Percentiles rank a stretch among this genome's conserved stretches.
Evolutionary conservation across 192 early-diverging fungal species (phyloP).

Genomic region (Gaertneriomyces semiglobifer): DNA sequence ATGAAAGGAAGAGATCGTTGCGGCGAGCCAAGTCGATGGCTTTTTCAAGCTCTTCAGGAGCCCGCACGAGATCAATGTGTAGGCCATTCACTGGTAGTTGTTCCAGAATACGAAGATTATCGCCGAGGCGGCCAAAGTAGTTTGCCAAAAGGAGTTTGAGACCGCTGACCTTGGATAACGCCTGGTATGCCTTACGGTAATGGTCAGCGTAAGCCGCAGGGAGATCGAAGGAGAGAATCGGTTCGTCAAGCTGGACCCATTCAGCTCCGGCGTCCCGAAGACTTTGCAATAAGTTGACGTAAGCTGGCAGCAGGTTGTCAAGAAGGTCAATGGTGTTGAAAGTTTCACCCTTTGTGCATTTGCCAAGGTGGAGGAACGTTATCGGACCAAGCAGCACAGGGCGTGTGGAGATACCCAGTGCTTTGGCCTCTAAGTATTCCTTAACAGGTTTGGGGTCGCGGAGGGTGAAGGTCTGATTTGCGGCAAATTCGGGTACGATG

Average conservation of each 20-base stretch:
- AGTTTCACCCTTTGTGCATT: conserved; percentile 63
- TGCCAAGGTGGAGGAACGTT: conserved; percentile 81
- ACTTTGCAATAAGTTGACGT: conserved; percentile 69
- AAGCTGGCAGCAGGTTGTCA: conserved; percentile 73
- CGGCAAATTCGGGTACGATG: conserved; percentile 85
- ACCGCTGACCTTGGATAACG: conserved; percentile 48
- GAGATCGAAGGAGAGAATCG: conserved; percentile 67
- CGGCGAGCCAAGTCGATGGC: conserved; percentile 55
- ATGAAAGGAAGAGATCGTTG: conserved; percentile 70
- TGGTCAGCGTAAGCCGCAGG: conserved; percentile 44
- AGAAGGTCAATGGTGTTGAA: conserved; percentile 78
- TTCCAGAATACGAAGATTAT: conserved; percentile 67
- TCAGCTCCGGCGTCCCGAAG: conserved; percentile 73
- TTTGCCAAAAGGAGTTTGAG: conserved; percentile 80
- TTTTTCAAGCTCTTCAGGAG: conserved; percentile 71
- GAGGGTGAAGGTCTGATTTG: conserved; percentile 71
- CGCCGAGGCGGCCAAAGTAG: conserved; percentile 86
- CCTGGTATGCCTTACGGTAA: conserved; percentile 63
- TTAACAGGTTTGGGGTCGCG: conserved; percentile 67
- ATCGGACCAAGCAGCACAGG: conserved; percentile 93
- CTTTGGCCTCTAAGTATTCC: conserved; percentile 90
- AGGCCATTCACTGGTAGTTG: conserved; percentile 76
- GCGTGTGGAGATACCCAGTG: conserved; percentile 83
- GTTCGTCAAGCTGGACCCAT: conserved; percentile 86
- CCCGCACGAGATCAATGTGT: conserved; percentile 89